Evolutionary conservation across 805 yeast species (phyloP), one percentile per base, ranked within the genome.

Genomic region (Kodamaea kakaduensis): DNA sequence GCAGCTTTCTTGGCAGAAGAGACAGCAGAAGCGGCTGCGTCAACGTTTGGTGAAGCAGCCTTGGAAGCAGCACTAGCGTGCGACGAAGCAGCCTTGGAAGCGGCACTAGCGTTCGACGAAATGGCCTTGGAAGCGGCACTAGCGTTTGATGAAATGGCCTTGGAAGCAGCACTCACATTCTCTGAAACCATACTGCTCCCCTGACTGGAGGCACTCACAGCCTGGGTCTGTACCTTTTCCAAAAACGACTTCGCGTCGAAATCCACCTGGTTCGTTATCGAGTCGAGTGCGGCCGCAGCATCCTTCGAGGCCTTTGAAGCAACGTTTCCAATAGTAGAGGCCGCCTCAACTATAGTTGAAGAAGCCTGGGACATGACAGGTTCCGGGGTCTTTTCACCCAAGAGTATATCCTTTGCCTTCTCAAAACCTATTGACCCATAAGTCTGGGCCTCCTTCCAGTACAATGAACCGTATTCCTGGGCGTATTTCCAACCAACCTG

Each of bases 381-480:
- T 6, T 31, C 28, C 10, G 27, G 26, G 16, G 26, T 26, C 22
- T 20, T 26, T 9, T 34, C 21, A 8, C 20, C 16, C 35, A 25
- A 17, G 12, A 20, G 8, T 8, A 17, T 22, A 5, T 32, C 20
- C 21, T 25, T 32, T 1, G 29, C 35, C 12, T 31, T 22, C 15
- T 17, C 34, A 10, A 23, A n/a, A 5, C 34, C 34, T 9, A 15
- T 21, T 10, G 12, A 9, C 3, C 36, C 31, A 26, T 34, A 21
- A 22, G 12, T 23, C 13, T 9, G 25, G 4, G 31, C 31, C 10
- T 55, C 59, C 41, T 56, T 59, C n/a, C 59, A 32, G 17, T 52
- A 37, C 14, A 43, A 29, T 17, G 41, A 38, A 5, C 52, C 56
- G 31, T 54, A 53, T n/a, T 50, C 46, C 14, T 50, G 47, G 4